A percentile compares a stretch with the other conserved stretches of the same genome.
Conservation (phyloP, 306 rosid genomes). For the Rosa lucieae region DNA sequence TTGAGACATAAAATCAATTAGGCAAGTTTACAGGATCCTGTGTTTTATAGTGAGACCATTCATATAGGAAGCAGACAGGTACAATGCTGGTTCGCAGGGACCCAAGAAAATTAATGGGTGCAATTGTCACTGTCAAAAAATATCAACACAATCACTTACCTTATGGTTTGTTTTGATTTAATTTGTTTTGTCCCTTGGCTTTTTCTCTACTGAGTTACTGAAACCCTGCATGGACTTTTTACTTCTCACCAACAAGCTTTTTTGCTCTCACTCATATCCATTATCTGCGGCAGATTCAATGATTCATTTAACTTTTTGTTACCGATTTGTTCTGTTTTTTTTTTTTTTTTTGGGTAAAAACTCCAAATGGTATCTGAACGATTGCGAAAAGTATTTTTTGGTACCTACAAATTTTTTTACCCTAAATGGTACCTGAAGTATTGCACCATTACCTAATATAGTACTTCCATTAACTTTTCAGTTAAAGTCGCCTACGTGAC, state of each 20-base stretch:
- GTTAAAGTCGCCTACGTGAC: too few relatives aligned
- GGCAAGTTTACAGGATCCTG: not conserved
- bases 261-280: not conserved
- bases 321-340: not conserved
- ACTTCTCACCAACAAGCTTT: not conserved
- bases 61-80: not conserved
- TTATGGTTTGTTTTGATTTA: not conserved
- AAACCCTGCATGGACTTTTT: not conserved
- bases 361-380: too few relatives aligned
- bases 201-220: constrained; percentile 6
- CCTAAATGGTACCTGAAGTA: too few relatives aligned
- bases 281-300: not conserved
- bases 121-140: constrained; percentile 3
- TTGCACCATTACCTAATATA: too few relatives aligned
- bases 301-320: not conserved
- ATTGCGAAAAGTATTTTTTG: too few relatives aligned
- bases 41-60: not conserved
- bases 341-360: not conserved
- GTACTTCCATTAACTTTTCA: too few relatives aligned
- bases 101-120: constrained; percentile 5
- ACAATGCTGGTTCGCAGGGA: not conserved
- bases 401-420: too few relatives aligned
- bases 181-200: constrained; percentile 7
- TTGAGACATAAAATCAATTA: not conserved
- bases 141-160: constrained; percentile 7